Conservation (phyloP, 805 yeast species). For the Metschnikowia proteae region DNA sequence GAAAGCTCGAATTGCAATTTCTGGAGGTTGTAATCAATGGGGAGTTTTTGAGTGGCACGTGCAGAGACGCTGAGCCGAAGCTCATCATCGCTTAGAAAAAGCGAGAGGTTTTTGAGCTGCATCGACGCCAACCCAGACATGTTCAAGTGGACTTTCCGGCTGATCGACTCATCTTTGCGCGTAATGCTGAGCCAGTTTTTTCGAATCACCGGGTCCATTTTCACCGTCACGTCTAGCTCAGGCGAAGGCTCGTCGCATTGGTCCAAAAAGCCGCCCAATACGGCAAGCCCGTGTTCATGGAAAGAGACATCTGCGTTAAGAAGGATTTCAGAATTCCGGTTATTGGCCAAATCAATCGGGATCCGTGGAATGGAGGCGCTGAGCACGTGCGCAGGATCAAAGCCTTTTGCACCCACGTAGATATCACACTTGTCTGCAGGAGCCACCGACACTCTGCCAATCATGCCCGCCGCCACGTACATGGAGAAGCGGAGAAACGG, state of each 20-base stretch:
- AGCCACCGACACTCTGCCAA: conserved; percentile 24
- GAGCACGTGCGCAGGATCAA: conserved; percentile 20
- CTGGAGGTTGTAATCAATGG: conserved; percentile 13
- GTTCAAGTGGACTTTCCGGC: not conserved
- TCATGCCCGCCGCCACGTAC: conserved; percentile 19
- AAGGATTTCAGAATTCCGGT: conserved; percentile 22
- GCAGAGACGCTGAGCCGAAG: not conserved
- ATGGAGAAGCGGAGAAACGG: conserved; percentile 20
- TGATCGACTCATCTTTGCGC: not conserved
- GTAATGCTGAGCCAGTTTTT: not conserved
- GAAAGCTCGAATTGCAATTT: conserved; percentile 27
- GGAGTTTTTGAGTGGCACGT: not conserved
- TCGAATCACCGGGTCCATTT: conserved; percentile 2
- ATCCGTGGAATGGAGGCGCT: conserved; percentile 27
- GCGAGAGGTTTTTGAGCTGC: not conserved
- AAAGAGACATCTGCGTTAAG: conserved; percentile 21
- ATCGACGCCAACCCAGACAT: not conserved
- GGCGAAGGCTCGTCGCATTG: not conserved
- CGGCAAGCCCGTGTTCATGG: not conserved
- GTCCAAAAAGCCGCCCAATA: not conserved
- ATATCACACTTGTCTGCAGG: conserved; percentile 21
- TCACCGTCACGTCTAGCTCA: not conserved
- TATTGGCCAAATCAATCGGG: conserved; percentile 19
- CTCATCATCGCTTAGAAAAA: not conserved
- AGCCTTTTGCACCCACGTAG: conserved; percentile 13